Base-by-base conservation (phyloP, 2,329 filamentous ascomycete genomes). In the Allantophomopsis lycopodina region DNA sequence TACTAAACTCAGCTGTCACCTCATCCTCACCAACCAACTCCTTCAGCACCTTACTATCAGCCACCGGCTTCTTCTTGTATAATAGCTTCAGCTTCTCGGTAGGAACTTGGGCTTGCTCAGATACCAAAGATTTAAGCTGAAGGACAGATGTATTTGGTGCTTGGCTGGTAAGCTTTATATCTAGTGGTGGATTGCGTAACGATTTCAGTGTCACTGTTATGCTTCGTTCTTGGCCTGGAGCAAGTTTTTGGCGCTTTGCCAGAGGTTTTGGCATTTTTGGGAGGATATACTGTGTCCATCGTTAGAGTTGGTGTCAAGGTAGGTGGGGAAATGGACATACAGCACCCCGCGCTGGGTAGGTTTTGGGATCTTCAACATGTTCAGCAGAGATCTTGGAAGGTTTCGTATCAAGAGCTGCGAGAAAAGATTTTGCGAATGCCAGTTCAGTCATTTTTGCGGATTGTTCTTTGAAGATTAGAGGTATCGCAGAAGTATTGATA, bases 1-100 rank as follows among this genome's bases (percentile, higher is more conserved):
- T 72, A 2, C 76, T 76, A 46, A 96, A 79, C 57, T 94, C 87
- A 0, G 89, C 66, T 10, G 63, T 66, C 48, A 49, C 67, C 20
- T 62, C 66, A 35, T 73, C 74, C 3, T 71, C 66, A 0, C 66
- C 68, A 2, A 88, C 49, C 1, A 93, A 55, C 42, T 94, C 88
- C 41, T 74, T 73, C 5, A 95, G 61, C 1, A 82, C 76, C 63
- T 89, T 91, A 48, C 69, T 75, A 53, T 94, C 86, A 0, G 71
- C 56, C 0, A 86, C 73, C 0, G 89, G 89, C 60, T 94, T 94
- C 66, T 91, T 93, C 59, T 83, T 83, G 55, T 81, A 73, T 45
- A 98, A 63, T 8, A 98, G 62, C 63, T 88, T 87, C 56, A 96
- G 76, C 66, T 93, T 94, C 32, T 80, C 75, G n/a, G 74, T 60